Evolutionary conservation across 2,329 filamentous ascomycete species (phyloP), one percentile per base, ranked within the genome.

Genomic region (Penicillium sp.): DNA sequence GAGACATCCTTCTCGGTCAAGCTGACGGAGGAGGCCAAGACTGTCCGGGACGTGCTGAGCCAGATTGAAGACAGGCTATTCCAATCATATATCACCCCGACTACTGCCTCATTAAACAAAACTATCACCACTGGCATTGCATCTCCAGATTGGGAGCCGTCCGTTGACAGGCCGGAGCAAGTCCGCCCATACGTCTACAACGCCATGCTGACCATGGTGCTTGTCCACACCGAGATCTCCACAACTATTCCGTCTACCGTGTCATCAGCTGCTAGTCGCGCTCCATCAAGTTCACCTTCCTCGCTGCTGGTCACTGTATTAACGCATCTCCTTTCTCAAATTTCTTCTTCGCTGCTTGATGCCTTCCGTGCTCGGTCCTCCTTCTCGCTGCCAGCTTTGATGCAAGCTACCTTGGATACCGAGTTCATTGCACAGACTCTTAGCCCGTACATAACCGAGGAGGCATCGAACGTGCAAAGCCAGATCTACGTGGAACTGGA

Each of bases 391-490:
- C 80, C 88, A 6, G 87, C 89, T 7, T 83, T 99, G 48, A 96
- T 97, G 87, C 95, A 99, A 75, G 95, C 95, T 1, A 99, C 94
- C 0, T 84, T 99, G 1, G 94, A 99, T 68, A 92, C 97, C 1
- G 94, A 99, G 74, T 97, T 99, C 69, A 87, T 97, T 54, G 90
- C 92, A 1, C 94, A 99, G 77, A 97, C 93, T 6, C 82, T 99
- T 34, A 89, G 85, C 57, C 87, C 92, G 63, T 99, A 95, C 73
- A 94, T 90, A 0, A 94, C 90, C 0, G 89, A 96, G 54, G 82
- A 85, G 48, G 90, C 91, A 3, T 86, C 86, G 8, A 86, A 92
- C 69, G 81, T 90, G 15, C 94, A 97, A 76, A 88, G 88, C 64
- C 86, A 92, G 71, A 93, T 99, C 46, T 99, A 97, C 73, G 85